These are phyloP conservation scores for Populus trichocarpa DNA, from an alignment of 441 rosid species.

Conservation along the genomic window DNA sequence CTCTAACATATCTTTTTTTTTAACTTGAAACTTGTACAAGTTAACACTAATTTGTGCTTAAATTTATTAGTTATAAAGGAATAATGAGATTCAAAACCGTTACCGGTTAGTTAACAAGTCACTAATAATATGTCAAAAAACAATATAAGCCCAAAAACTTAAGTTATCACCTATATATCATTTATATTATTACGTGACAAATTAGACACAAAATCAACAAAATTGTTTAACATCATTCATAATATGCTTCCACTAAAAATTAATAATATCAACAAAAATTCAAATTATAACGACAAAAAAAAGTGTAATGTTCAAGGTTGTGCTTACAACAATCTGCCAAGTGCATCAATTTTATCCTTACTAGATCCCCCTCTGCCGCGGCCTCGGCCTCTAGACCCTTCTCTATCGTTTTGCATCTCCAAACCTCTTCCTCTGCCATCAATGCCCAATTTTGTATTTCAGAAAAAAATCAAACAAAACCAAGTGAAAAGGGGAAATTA, in stretches of 20 bases:
- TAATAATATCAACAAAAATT: neutral
- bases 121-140: neutral
- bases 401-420: slow-evolving; percentile 38
- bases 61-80: no score
- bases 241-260: neutral
- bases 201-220: neutral
- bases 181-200: neutral
- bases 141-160: neutral
- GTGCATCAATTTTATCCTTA: slow-evolving; percentile 70
- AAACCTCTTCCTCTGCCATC: slow-evolving; percentile 38
- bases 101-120: no score
- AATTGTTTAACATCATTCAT: neutral
- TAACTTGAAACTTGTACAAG: no score
- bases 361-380: slow-evolving; percentile 32
- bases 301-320: neutral
- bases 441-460: no score
- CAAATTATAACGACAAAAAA: neutral
- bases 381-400: slow-evolving; percentile 46
- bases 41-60: neutral
- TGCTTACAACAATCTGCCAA: slow-evolving; percentile 83
- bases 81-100: no score
- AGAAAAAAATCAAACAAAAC: neutral
- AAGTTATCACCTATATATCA: neutral
- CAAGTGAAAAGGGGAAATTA: neutral
- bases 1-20: neutral